A percentile compares a stretch with the other conserved stretches of the same genome.
Evolutionary conservation across 495 filamentous ascomycete genomes (phyloP).

Genomic region (Durotheca rogersii): DNA sequence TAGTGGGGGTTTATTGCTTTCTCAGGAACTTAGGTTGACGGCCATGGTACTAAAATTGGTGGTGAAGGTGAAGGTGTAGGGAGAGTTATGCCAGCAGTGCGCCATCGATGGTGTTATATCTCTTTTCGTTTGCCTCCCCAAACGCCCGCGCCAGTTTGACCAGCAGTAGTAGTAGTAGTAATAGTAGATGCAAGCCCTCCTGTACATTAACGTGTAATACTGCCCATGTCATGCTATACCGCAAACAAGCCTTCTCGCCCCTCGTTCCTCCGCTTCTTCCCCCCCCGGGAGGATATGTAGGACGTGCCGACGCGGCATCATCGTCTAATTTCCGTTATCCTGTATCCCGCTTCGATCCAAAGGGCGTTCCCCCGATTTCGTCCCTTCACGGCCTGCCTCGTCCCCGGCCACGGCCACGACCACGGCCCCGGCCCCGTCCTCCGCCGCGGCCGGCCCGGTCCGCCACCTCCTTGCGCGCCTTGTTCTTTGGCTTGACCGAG

Average conservation of each 20-base stretch:
- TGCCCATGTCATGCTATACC: conserved; percentile 6
- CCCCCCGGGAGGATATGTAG: not conserved
- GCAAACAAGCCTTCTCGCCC: not conserved
- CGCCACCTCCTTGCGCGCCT: conserved; percentile 86
- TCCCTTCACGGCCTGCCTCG: conserved; percentile 52
- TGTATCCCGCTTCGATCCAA: no score
- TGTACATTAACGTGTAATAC: conserved; percentile 9
- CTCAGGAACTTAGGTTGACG: no score
- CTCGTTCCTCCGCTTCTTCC: no score
- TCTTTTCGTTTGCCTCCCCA: conserved; percentile 28
- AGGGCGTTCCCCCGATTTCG: no score
- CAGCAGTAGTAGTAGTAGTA: no score
- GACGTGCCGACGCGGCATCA: not conserved
- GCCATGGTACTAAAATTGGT: conserved; percentile 13
- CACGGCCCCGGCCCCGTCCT: conserved; percentile 57
- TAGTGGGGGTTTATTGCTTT: no score
- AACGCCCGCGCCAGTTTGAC: no score
- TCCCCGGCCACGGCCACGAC: conserved; percentile 62
- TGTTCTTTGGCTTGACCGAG: conserved; percentile 97
- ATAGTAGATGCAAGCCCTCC: conserved; percentile 11
- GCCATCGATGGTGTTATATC: conserved; percentile 26
- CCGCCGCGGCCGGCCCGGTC: conserved; percentile 66
- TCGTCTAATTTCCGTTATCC: not conserved
- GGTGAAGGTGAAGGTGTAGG: no score
- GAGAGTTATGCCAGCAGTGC: conserved; percentile 32